These are phyloP conservation scores for Entoloma clypeatum DNA, from an alignment of 1,284 basidiomycete genomes.

Conservation along the genomic window DNA sequence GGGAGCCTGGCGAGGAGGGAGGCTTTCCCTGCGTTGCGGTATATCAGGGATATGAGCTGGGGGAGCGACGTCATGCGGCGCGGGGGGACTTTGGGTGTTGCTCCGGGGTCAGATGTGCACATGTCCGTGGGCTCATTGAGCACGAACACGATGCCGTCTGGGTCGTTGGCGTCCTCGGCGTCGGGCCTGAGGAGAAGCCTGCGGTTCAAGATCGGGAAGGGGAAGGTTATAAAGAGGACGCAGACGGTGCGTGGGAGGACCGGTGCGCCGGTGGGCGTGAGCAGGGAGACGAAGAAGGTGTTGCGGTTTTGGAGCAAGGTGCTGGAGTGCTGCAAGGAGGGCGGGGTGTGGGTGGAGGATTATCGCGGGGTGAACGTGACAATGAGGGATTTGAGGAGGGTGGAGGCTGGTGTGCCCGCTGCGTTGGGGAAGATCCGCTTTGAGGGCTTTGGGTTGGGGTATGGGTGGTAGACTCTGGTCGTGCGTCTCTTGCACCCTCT, in stretches of 20 bases:
- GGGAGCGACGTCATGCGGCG: slow-evolving; percentile 37
- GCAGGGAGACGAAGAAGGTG: slow-evolving; percentile 26
- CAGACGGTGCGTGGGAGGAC: slow-evolving; percentile 2
- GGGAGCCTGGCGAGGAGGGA: slow-evolving; percentile 50
- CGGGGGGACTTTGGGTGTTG: slow-evolving; percentile 14
- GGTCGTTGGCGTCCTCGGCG: not conserved
- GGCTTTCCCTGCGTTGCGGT: slow-evolving; percentile 60
- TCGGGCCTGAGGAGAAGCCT: not conserved
- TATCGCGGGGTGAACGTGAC: slow-evolving; percentile 43
- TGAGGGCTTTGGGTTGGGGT: too few relatives aligned
- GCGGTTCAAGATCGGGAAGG: not conserved
- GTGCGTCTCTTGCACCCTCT: too few relatives aligned
- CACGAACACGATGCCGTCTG: not conserved
- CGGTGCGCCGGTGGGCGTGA: not conserved
- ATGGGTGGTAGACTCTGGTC: too few relatives aligned
- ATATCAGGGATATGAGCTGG: slow-evolving; percentile 58
- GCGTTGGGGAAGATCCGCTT: too few relatives aligned
- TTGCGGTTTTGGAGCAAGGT: slow-evolving; percentile 50
- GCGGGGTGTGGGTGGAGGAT: slow-evolving; percentile 56
- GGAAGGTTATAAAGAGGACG: slow-evolving; percentile 6
- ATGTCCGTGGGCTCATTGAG: slow-evolving; percentile 15
- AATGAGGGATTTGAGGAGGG: slow-evolving; percentile 28
- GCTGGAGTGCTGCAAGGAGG: slow-evolving; percentile 41
- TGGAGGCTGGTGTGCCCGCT: too few relatives aligned
- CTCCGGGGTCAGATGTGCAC: slow-evolving; percentile 1